Base-by-base conservation (phyloP, 2,329 filamentous ascomycete genomes). In the Fusarium siculi region DNA sequence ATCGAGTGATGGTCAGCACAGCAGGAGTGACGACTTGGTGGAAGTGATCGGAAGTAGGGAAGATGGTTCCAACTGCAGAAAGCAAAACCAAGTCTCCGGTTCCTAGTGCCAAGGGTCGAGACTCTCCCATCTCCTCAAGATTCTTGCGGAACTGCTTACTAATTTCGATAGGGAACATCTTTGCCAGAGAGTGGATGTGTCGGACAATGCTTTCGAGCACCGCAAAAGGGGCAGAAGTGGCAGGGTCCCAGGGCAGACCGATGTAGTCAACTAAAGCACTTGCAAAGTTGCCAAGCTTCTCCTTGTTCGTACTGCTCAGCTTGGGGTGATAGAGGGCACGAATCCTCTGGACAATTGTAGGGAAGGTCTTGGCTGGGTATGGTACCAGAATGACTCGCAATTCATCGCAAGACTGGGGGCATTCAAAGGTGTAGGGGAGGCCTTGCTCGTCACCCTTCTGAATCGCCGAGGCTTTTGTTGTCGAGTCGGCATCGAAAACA, bases 31-130 rank as follows among this genome's bases (percentile, higher is more conserved):
- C 93, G 40, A 98, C 94, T 76, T 96, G 93, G 78, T 99, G 96
- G 82, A 98, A 99, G 82, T 98, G 95, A 82, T 99, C 96, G 1
- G 95, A 98, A 0, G 96, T 97, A 9, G 96, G 95, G 78, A 97
- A 99, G 59, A 97, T 93, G 5, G 91, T 91, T 44, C 92, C 91
- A 67, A 98, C 90, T 0, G 94, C 95, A 1, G 94, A 95, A 40
- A 99, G 84, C n/a, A 97, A 84, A 28, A 95, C 84, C 25, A 99
- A 83, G 77, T 99, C 95, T 23, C 94, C 93, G 75, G 80, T 88
- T 78, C 81, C 88, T 76, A 86, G 90, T 12, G 84, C 81, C 40
- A 91, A 81, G 9, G 87, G 84, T 40, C 89, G 84, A 37, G 80
- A 77, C 37, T 83, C 74, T 55, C 83, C 81, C 46, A 91, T 86